Base-by-base conservation (phyloP, 768 basidiomycete genomes). In the Aureoboletus auriporus region DNA sequence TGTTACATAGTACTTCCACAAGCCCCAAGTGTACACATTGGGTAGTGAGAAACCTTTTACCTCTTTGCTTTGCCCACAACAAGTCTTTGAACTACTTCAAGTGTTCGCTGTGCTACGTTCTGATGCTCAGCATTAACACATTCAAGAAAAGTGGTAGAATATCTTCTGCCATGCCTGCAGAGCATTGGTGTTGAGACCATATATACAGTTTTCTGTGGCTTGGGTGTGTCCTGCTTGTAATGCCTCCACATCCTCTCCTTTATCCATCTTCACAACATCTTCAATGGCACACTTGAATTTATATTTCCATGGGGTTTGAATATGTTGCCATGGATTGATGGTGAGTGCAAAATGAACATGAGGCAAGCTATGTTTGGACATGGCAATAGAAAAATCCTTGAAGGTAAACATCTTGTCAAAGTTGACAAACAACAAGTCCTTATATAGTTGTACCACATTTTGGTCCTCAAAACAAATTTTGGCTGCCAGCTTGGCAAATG, bases 341-440 rank as follows among this genome's bases (percentile, higher is more conserved):
- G 37, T 53, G 1, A 54, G 16, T 0, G 11, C 5, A 4, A 27
- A 47, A 0, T 51, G 31, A 0, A 44, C 2, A 1, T 5, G 28
- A 1, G 44, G 48, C 11, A 34, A 7, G 12, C 44, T 53, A 8
- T 17, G 30, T 2, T 12, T 40, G 5, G 43, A 1, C 39, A 52
- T 49, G 26, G 28, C 10, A 6, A 8, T 27, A 0, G 44, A 50
- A 1, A 53, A 14, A 8, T 50, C 37, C 0, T 42, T 20, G 0
- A 41, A 10, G 0, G 49, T 45, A 12, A 50, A 53, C 5, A 5
- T 5, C 0, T 11, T 1, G 5, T 49, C 39, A 11, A 47, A 45
- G 48, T 63, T 56, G 26, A 66, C 47, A 38, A 66, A 63, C 0
- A 64, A 5, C 2, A 38, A 47, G 0, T 56, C 41, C 0, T 35